Conservation (phyloP, 148 eudicot species). For the Silene conica region DNA sequence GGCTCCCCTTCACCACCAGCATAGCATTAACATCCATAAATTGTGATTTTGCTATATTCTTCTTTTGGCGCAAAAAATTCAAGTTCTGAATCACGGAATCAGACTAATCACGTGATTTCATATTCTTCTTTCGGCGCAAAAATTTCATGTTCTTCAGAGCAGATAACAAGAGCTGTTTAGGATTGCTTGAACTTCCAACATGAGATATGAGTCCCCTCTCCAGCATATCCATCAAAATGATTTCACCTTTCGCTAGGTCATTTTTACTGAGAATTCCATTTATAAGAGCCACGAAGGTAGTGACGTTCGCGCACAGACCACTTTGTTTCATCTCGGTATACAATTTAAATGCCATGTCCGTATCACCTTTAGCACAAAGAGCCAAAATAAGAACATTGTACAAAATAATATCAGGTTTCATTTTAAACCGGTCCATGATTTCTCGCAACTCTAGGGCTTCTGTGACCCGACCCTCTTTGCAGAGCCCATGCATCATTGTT, state of each 20-base stretch:
- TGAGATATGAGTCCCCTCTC: slow-evolving; percentile 57
- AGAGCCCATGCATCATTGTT: slow-evolving; percentile 62
- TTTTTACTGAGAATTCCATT: slow-evolving; percentile 37
- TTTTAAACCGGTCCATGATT: slow-evolving; percentile 47
- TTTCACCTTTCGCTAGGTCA: slow-evolving; percentile 43
- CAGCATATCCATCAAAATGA: slow-evolving; percentile 48
- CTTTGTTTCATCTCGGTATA: slow-evolving; percentile 73
- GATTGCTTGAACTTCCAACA: slow-evolving; percentile 27
- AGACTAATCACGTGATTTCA: neutral
- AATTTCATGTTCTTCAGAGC: slow-evolving; percentile 43
- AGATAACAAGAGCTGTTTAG: slow-evolving; percentile 32
- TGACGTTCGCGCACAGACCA: slow-evolving; percentile 56
- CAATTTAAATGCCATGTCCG: slow-evolving; percentile 46
- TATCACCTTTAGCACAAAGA: slow-evolving; percentile 46
- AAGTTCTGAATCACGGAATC: too few species aligned
- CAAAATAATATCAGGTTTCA: slow-evolving; percentile 60
- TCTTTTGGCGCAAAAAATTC: too few species aligned
- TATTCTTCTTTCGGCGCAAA: slow-evolving; percentile 31
- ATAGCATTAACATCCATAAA: neutral
- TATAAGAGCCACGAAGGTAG: slow-evolving; percentile 50
- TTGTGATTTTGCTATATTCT: neutral
- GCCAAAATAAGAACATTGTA: slow-evolving; percentile 78
- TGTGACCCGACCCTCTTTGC: slow-evolving; percentile 44
- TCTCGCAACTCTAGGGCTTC: slow-evolving; percentile 50
- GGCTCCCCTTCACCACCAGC: too few species aligned